Conservation (phyloP, 1,284 basidiomycete species). For the Malassezia japonica region DNA sequence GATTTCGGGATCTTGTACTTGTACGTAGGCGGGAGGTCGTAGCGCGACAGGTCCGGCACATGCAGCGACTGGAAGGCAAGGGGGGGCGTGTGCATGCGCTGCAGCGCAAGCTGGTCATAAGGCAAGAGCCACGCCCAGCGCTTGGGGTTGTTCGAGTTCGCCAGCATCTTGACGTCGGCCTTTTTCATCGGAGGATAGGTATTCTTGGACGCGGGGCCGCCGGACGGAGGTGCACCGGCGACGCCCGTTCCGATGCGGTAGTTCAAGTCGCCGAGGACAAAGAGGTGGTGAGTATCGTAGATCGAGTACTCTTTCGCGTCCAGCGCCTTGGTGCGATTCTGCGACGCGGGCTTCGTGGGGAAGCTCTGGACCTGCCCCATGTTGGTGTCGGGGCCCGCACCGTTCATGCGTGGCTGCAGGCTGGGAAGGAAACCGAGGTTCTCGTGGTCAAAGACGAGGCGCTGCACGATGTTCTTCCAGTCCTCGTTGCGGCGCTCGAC, state of each 20-base stretch:
- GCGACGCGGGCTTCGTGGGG: constrained; percentile 25
- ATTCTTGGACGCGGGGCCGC: not conserved
- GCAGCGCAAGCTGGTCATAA: constrained; percentile 38
- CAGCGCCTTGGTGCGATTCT: constrained; percentile 52
- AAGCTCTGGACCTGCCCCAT: not conserved
- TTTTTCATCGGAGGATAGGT: constrained; percentile 2
- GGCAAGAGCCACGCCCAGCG: constrained; percentile 31
- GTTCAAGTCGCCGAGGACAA: constrained; percentile 48
- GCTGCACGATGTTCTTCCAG: constrained; percentile 66
- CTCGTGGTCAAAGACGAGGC: constrained; percentile 60
- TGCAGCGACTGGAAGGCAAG: constrained; percentile 38
- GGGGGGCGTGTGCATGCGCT: constrained; percentile 19
- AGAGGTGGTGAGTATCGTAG: constrained; percentile 46
- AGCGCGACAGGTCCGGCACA: constrained; percentile 25
- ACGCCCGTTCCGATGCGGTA: constrained; percentile 33
- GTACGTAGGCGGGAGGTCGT: constrained; percentile 40
- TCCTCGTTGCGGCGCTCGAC: constrained; percentile 66
- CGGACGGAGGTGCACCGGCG: not conserved
- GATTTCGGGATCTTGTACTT: constrained; percentile 33
- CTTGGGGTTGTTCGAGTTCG: constrained; percentile 19
- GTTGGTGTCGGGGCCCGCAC: not conserved
- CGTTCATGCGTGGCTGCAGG: constrained; percentile 8
- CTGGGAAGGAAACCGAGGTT: not conserved
- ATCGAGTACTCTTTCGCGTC: constrained; percentile 32
- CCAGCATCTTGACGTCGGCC: constrained; percentile 8